Conservation (phyloP, 345 rosid genomes). For the Aethionema arabicum region DNA sequence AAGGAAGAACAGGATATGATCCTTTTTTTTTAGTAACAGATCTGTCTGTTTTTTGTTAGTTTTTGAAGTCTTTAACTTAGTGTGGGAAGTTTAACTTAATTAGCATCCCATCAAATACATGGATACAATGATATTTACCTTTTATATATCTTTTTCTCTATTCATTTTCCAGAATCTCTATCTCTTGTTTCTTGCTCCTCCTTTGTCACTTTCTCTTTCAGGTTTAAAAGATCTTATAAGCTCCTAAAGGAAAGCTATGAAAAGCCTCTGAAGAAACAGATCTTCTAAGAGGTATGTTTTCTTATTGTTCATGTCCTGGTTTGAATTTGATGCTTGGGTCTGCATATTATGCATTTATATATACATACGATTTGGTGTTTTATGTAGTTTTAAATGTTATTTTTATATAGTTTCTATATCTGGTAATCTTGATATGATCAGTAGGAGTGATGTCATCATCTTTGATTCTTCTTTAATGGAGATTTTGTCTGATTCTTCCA, state of each 20-base stretch:
- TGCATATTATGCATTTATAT: background rate
- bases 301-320: constrained; percentile 2
- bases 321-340: background rate
- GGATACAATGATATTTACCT: constrained; percentile 20
- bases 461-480: background rate
- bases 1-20: constrained; percentile 20
- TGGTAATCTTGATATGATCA: background rate
- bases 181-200: constrained; percentile 10
- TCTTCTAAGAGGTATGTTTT: constrained; percentile 14
- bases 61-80: constrained; percentile 16
- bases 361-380: too few relatives aligned
- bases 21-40: constrained; percentile 14
- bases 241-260: background rate
- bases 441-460: background rate
- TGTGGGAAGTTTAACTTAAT: constrained; percentile 23
- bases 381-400: too few relatives aligned
- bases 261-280: constrained; percentile 5
- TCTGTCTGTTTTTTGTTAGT: constrained; percentile 18
- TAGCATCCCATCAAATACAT: constrained; percentile 16
- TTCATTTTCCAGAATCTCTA: constrained; percentile 1
- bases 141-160: constrained; percentile 1
- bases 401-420: background rate
- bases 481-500: constrained; percentile 26
- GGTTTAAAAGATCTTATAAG: constrained; percentile 10
- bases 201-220: constrained; percentile 1